These are phyloP conservation scores for Przewalskia tangutica DNA, from an alignment of 257 asterid genomes.

Conservation along the genomic window DNA sequence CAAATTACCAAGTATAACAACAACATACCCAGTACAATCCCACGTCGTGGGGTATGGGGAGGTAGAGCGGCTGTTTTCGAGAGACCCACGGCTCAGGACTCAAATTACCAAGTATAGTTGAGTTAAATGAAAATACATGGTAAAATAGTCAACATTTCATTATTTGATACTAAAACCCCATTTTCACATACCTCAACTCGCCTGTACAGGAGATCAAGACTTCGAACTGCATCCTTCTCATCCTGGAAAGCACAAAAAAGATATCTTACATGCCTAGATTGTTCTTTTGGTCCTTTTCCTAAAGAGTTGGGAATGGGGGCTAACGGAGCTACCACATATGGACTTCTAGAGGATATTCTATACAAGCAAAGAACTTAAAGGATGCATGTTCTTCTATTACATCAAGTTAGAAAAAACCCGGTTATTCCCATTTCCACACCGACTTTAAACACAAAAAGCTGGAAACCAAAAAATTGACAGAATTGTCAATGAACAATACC, in stretches of 20 bases:
- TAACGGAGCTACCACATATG: not conserved
- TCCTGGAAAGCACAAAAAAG: conserved; percentile 40
- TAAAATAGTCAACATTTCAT: not conserved
- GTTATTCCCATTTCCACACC: not conserved
- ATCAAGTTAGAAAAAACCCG: not conserved
- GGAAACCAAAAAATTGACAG: not conserved
- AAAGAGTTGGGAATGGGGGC: not conserved
- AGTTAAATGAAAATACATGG: not conserved
- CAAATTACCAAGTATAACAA: not conserved
- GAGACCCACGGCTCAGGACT: no score
- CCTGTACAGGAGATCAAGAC: conserved; percentile 93
- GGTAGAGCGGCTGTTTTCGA: no score
- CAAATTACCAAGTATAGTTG: not conserved
- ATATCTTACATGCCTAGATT: not conserved
- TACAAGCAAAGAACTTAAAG: not conserved
- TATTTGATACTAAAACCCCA: not conserved
- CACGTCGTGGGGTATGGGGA: no score
- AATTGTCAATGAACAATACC: not conserved
- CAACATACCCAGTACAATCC: no score
- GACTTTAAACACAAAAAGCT: not conserved
- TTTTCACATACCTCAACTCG: conserved; percentile 68
- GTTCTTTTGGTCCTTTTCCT: not conserved
- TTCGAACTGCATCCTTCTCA: conserved; percentile 88
- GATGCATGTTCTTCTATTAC: not conserved
- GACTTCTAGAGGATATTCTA: not conserved